Evolutionary conservation across 2,329 filamentous ascomycete species (phyloP), one percentile per base, ranked within the genome.

Genomic region (Lachnellula arida): DNA sequence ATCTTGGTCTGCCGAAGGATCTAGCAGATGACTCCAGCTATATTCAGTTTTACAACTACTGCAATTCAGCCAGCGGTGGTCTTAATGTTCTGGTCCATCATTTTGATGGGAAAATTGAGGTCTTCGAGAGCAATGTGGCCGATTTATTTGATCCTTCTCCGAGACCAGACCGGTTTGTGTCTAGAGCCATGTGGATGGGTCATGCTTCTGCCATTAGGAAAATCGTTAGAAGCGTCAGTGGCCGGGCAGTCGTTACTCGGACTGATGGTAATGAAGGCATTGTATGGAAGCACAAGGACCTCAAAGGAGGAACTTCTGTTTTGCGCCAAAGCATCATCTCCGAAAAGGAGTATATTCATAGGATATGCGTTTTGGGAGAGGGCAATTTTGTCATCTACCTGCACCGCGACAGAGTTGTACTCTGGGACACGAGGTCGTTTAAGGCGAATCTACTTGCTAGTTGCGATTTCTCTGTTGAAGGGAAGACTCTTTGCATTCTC

Each of bases 181-280:
- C 83, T 14, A 82, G 81, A 59, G 81, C 84, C 2, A 80, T 85
- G 1, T 95, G 91, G 89, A 90, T 90, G 1, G 92, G 93, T 1
- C 92, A 97, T 74, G 88, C 87, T 15, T 81, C 81, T 15, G 79
- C 89, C 0, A 84, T 97, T 59, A 87, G 88, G 66, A 96, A 95
- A 68, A 89, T 96, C 57, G 87, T 95, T 46, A 86, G 91, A 58
- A 95, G 92, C 66, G 88, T 88, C 44, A 89, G 86, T 65, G 92
- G 91, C 8, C 81, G 84, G 60, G 87, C 90, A 4, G 77, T 96
- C 44, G 84, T 96, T 34, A 96, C 92, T 6, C 81, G 90, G 51
- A 96, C 92, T 0, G 79, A 84, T 57, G 78, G 85, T 44, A 88
- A 90, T 57, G 89, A 96, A 70, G 87, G 86, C 55, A 85, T 93